Base-by-base conservation (phyloP, 1,284 basidiomycete species). In the Ceratobasidium sp. region DNA sequence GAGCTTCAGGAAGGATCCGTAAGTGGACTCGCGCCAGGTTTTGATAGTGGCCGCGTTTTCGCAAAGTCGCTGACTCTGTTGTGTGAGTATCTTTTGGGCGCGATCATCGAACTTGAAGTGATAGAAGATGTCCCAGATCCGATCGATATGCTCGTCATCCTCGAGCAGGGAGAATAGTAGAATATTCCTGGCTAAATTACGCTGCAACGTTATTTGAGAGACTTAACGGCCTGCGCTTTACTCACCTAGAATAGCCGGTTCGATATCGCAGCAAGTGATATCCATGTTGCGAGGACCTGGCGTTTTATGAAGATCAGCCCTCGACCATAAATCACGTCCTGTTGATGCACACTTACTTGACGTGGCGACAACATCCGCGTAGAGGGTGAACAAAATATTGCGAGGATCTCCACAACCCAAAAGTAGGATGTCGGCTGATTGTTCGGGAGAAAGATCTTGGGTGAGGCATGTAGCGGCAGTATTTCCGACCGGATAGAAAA, bases 391-490 rank as follows among this genome's bases (percentile, higher is more conserved):
- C 14, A 91, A 75, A 6, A 90, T 85, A 75, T 84, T 86, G 31
- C 89, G 82, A 24, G 87, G 85, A 77, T 90, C 89, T 8, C 89
- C 89, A 77, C 88, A 90, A 11, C 85, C 89, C 41, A 90, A 81
- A n/a, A 89, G 83, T 9, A 90, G 81, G 27, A 89, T 79, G 33
- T 84, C 79, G 1, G 86, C 87, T 29, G 81, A 73, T 71, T 84
- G 79, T 73, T 88, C 87, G 1, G 85, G 85, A 54, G 87, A 81
- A 1, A 90, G 77, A 59, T 86, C 82, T 48, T 86, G 82, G 1
- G 86, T 87, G 1, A 91, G 81, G 72, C 81, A 86, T 3, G 86
- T 79, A 6, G 89, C 84, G 14, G 88, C 81, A 0, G 88, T 88
- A 76, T 89, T 90, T 27, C 89, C 89, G 51, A 89, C 82, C 0